These are phyloP conservation scores for Fusarium globosum DNA, from an alignment of 2,329 filamentous ascomycete genomes.

Conservation along the genomic window DNA sequence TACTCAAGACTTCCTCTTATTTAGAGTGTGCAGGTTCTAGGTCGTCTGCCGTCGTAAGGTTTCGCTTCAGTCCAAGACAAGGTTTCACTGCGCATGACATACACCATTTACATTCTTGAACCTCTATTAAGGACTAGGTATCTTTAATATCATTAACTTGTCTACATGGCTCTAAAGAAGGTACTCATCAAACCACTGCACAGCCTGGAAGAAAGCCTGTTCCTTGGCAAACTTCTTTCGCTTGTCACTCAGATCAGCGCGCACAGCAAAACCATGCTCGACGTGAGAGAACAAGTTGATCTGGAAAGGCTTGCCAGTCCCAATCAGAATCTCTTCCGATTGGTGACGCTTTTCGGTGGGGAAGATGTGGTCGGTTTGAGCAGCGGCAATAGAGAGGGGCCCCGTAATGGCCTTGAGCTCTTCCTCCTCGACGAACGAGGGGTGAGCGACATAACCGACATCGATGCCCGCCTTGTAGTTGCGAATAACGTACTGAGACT, in stretches of 20 bases:
- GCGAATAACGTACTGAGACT: slow-evolving; percentile 71
- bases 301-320: slow-evolving; percentile 69
- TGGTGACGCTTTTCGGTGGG: slow-evolving; percentile 63
- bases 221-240: slow-evolving; percentile 77
- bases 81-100: not conserved
- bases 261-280: slow-evolving; percentile 78
- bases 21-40: not conserved
- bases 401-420: slow-evolving; percentile 68
- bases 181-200: slow-evolving; percentile 76
- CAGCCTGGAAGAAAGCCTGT: slow-evolving; percentile 79
- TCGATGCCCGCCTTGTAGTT: slow-evolving; percentile 68
- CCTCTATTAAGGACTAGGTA: not conserved
- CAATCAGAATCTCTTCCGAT: slow-evolving; percentile 68
- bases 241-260: slow-evolving; percentile 66
- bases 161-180: slow-evolving; percentile 18
- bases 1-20: not conserved
- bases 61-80: slow-evolving; percentile 12
- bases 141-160: not conserved
- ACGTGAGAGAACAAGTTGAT: slow-evolving; percentile 76
- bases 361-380: slow-evolving; percentile 71
- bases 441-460: slow-evolving; percentile 72
- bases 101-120: not conserved
- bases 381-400: slow-evolving; percentile 71
- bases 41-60: not conserved
- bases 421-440: slow-evolving; percentile 67